Conservation (phyloP, 1,139 yeast genomes). For the Saccharomyces hybrid region DNA sequence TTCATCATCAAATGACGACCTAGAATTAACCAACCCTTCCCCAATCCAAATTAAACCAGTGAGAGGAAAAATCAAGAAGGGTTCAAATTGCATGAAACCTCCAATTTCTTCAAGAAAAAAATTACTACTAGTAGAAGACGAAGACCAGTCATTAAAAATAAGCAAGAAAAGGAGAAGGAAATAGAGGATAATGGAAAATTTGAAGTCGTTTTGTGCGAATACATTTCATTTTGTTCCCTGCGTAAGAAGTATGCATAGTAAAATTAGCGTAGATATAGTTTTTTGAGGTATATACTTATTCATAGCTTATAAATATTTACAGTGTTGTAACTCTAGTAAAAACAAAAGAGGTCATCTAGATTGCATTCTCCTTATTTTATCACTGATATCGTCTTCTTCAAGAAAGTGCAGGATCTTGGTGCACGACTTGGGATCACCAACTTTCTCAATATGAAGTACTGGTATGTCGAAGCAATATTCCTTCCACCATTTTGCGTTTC, state of each 20-base stretch:
- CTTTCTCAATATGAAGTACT: conserved; percentile 63
- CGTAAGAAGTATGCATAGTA: not conserved
- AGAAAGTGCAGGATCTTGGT: conserved; percentile 74
- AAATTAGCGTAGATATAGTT: not conserved
- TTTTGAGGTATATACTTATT: not conserved
- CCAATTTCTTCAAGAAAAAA: conserved; percentile 16
- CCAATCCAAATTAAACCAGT: conserved; percentile 18
- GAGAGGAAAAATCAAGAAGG: conserved; percentile 9
- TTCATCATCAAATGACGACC: conserved; percentile 26
- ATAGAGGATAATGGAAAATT: conserved; percentile 1
- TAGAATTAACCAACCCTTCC: conserved; percentile 28
- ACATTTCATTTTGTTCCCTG: not conserved
- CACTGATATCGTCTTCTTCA: conserved; percentile 47
- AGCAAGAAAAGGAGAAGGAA: conserved; percentile 11
- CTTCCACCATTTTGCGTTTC: conserved; percentile 69
- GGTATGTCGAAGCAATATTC: conserved; percentile 86
- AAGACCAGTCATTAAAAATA: conserved; percentile 10
- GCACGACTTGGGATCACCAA: conserved; percentile 37
- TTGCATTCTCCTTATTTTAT: conserved; percentile 34
- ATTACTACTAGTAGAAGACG: conserved; percentile 18
- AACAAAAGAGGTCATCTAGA: conserved; percentile 2
- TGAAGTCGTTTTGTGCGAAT: not conserved
- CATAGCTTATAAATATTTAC: conserved; percentile 1
- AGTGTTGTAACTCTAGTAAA: not conserved
- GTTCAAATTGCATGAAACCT: conserved; percentile 9